A percentile compares a stretch with the other conserved stretches of the same genome.
phyloP scores from a whole-genome alignment of 2,329 filamentous ascomycete species.

The Stromatinia cepivora region DNA sequence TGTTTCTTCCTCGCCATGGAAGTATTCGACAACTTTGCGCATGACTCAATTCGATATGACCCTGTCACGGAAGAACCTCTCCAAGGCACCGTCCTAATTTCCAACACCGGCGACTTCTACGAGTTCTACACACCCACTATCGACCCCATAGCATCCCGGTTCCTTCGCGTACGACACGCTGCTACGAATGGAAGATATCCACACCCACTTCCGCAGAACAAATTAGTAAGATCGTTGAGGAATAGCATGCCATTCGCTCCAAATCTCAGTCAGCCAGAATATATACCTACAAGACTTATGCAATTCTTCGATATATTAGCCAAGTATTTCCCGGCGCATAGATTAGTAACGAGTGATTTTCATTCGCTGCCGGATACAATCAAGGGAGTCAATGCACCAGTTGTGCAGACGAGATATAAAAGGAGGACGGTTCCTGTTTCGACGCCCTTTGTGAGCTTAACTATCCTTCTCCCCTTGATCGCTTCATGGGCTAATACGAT shows the following conservation, averaged over 20 bases:
- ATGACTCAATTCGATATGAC: conserved; percentile 93
- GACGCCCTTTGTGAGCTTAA: conserved; percentile 75
- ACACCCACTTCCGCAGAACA: conserved; percentile 55
- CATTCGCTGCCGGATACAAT: conserved; percentile 80
- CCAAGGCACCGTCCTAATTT: conserved; percentile 86
- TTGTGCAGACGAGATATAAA: conserved; percentile 93
- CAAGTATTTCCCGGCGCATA: conserved; percentile 84
- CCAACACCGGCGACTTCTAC: conserved; percentile 83
- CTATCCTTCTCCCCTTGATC: neutral
- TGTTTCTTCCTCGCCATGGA: conserved; percentile 98
- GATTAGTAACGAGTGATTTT: conserved; percentile 88
- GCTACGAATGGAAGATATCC: conserved; percentile 67
- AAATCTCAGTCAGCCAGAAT: conserved; percentile 82
- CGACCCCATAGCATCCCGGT: conserved; percentile 80
- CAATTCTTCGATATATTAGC: conserved; percentile 93
- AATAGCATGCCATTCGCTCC: conserved; percentile 67
- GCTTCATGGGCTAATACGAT: conserved; percentile 13
- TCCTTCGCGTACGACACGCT: conserved; percentile 79
- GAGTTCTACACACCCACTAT: conserved; percentile 85
- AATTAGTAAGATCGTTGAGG: conserved; percentile 60
- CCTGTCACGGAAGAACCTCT: conserved; percentile 75
- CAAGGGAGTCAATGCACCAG: conserved; percentile 83
- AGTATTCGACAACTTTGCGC: conserved; percentile 97
- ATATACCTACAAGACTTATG: conserved; percentile 92
- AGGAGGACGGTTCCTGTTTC: conserved; percentile 83